A percentile compares a stretch with the other conserved stretches of the same genome.
These are phyloP conservation scores for Amylocarpus encephaloides DNA, from an alignment of 2,329 filamentous ascomycete species.

Conservation along the genomic window DNA sequence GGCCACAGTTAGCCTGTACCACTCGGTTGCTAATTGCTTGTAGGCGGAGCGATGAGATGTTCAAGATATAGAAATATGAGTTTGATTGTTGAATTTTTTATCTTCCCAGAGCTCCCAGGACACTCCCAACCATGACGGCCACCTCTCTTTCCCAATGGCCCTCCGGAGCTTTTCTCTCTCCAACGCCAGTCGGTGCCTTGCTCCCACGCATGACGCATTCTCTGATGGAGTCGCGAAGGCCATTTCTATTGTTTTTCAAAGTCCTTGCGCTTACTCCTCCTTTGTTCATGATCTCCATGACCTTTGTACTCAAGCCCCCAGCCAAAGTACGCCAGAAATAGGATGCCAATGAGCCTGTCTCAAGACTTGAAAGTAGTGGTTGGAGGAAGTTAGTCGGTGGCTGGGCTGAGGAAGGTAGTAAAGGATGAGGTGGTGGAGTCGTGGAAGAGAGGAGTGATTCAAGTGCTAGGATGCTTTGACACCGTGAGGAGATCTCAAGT, in stretches of 20 bases:
- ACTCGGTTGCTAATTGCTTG: too few relatives aligned
- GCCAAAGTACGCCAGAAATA: conserved; percentile 94
- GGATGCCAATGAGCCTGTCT: conserved; percentile 78
- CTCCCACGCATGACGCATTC: conserved; percentile 79
- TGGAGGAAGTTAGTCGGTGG: conserved; percentile 53
- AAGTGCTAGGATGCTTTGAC: conserved; percentile 86
- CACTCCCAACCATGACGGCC: conserved; percentile 87
- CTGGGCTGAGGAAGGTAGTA: conserved; percentile 39
- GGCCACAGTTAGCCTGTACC: too few relatives aligned
- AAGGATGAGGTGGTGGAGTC: conserved; percentile 62
- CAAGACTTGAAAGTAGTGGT: conserved; percentile 68
- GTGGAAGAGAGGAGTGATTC: conserved; percentile 68
- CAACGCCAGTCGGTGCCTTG: conserved; percentile 55
- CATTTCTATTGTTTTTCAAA: conserved; percentile 66
- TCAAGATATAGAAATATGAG: too few relatives aligned
- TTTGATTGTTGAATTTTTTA: conserved; percentile 20
- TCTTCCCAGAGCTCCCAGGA: conserved; percentile 43
- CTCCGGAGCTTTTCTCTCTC: conserved; percentile 44
- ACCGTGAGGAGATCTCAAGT: conserved; percentile 72
- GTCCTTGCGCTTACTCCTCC: conserved; percentile 82
- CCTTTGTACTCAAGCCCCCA: conserved; percentile 64
- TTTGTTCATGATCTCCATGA: conserved; percentile 76
- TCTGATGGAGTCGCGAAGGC: conserved; percentile 68
- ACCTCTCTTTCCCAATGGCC: conserved; percentile 81
- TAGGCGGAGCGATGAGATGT: too few relatives aligned